These are phyloP conservation scores for Boletus tylopilopsis DNA, from an alignment of 768 basidiomycete genomes.

Conservation along the genomic window DNA sequence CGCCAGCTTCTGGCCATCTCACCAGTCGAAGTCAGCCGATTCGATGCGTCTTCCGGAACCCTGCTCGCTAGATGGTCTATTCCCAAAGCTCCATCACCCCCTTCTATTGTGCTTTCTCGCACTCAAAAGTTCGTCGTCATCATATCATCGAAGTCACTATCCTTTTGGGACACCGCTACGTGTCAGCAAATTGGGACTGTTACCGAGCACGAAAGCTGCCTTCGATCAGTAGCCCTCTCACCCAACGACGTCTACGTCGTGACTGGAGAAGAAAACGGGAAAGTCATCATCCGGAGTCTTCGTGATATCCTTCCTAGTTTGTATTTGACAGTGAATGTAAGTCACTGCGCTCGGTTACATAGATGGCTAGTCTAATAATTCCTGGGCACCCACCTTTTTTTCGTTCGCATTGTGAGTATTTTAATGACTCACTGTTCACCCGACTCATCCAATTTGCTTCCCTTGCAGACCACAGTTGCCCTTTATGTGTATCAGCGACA, in stretches of 20 bases:
- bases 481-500: neutral
- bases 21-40: neutral
- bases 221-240: neutral
- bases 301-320: neutral
- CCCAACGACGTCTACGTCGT: neutral
- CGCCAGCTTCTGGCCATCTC: neutral
- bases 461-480: neutral
- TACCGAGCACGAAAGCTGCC: neutral
- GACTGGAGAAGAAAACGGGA: neutral
- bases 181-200: neutral
- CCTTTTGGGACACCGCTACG: neutral
- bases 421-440: no score
- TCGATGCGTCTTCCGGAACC: neutral
- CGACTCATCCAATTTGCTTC: no score
- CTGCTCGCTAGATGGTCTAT: no score
- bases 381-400: no score
- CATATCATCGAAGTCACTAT: neutral
- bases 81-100: no score
- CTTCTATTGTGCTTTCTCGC: no score
- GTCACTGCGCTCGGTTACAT: neutral
- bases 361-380: neutral
- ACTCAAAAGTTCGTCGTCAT: no score
- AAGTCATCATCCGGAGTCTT: neutral
- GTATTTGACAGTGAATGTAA: neutral
- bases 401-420: neutral